phyloP scores from a whole-genome alignment of 83 land plant species.

The Thuja plicata region DNA sequence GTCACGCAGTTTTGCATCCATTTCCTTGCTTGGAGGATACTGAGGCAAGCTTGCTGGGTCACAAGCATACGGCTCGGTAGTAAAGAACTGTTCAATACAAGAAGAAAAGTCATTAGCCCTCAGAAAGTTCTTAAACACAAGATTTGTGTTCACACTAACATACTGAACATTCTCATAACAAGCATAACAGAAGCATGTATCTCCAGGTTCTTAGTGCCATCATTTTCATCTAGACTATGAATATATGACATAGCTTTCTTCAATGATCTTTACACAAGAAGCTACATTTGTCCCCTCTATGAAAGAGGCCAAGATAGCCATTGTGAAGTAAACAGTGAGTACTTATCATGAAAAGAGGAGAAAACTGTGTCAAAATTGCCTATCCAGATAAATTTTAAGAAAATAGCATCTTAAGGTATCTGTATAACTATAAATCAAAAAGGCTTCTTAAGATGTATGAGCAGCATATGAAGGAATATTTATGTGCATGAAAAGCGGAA shows the following conservation, averaged over 20 bases:
- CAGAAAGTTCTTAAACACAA: background rate
- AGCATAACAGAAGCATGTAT: background rate
- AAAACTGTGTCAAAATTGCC: background rate
- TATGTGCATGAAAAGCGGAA: no score
- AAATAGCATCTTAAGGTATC: no score
- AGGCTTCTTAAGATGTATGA: no score
- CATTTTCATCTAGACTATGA: background rate
- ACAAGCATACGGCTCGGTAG: conserved; percentile 61
- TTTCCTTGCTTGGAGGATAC: conserved; percentile 67
- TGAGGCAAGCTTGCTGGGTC: conserved; percentile 66
- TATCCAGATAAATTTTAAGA: no score
- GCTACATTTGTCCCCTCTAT: background rate
- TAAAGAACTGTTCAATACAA: conserved; percentile 47
- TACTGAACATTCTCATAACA: background rate
- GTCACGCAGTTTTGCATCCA: conserved; percentile 64
- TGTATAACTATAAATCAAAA: no score
- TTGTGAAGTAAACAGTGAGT: background rate
- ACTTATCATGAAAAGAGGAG: background rate
- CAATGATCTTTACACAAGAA: background rate
- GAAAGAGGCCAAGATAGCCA: background rate
- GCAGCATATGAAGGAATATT: no score
- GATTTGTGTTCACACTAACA: background rate
- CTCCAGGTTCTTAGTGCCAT: background rate
- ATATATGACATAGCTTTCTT: background rate
- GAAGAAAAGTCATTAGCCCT: background rate